Evolutionary conservation across 2,329 filamentous ascomycete species (phyloP).

Genomic region (Aspergillus sp.): DNA sequence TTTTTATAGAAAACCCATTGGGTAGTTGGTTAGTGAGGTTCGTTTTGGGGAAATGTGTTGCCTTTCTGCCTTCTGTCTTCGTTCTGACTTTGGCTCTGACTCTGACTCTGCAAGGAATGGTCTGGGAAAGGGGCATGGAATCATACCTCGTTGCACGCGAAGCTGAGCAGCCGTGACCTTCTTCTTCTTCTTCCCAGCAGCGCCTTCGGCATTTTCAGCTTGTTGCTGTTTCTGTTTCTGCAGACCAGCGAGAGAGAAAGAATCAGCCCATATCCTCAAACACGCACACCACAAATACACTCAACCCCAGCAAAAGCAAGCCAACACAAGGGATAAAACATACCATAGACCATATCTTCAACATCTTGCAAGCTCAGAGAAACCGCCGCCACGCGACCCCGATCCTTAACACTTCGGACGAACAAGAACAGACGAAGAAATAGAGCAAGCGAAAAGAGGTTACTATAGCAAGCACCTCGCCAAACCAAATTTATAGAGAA

Average conservation of each 20-base stretch:
- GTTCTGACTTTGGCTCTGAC: no score
- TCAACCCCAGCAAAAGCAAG: neutral
- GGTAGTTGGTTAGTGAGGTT: no score
- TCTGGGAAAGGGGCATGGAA: neutral
- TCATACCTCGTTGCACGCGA: slow-evolving; percentile 87
- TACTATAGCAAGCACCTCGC: no score
- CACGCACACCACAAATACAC: neutral
- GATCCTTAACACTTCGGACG: neutral
- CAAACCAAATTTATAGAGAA: neutral
- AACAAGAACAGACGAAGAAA: neutral
- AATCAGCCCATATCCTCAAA: no score
- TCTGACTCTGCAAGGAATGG: neutral
- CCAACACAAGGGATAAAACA: neutral
- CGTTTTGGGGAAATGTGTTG: no score
- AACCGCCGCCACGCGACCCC: neutral
- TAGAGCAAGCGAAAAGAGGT: neutral
- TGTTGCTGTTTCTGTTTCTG: slow-evolving; percentile 84
- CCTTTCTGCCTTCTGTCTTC: no score
- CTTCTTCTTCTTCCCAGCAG: slow-evolving; percentile 84
- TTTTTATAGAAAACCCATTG: no score
- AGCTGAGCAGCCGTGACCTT: slow-evolving; percentile 96
- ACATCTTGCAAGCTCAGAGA: slow-evolving; percentile 61
- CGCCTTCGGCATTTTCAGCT: slow-evolving; percentile 86
- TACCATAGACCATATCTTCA: slow-evolving; percentile 99
- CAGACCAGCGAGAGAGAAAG: neutral